Percentiles rank a stretch among this genome's conserved stretches.
phyloP scores from a whole-genome alignment of 2,329 filamentous ascomycete genomes.

The Fusarium decemcellulare region DNA sequence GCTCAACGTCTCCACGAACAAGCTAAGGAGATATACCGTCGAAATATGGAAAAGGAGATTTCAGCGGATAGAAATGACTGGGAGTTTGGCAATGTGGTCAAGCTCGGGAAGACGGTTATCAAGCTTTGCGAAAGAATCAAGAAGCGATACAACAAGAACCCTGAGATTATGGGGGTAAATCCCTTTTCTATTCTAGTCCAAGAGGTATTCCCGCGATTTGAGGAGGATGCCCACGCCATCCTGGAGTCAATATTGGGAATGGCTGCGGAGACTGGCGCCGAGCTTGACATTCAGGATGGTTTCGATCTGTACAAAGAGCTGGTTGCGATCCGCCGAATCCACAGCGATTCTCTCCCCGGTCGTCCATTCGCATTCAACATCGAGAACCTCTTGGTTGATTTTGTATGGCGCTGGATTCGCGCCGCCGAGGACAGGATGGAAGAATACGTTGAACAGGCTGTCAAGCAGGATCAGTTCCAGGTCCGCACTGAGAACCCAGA shows the following conservation, averaged over 20 bases:
- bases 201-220: constrained; percentile 90
- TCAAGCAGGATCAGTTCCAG: constrained; percentile 90
- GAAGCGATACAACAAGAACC: constrained; percentile 91
- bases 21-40: constrained; percentile 84
- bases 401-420: constrained; percentile 96
- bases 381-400: constrained; percentile 87
- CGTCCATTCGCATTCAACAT: constrained; percentile 88
- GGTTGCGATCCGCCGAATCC: constrained; percentile 86
- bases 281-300: constrained; percentile 90
- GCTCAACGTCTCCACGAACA: constrained; percentile 80
- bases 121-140: constrained; percentile 90
- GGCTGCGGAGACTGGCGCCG: constrained; percentile 76
- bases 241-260: constrained; percentile 84
- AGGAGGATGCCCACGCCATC: constrained; percentile 89
- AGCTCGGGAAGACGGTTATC: constrained; percentile 87
- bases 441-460: constrained; percentile 89
- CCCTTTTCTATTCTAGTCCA: constrained; percentile 80
- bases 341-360: constrained; percentile 80
- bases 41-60: constrained; percentile 83
- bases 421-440: constrained; percentile 84
- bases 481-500: constrained; percentile 77
- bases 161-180: constrained; percentile 84
- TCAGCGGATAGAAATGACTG: constrained; percentile 85
- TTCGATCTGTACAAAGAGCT: constrained; percentile 95
- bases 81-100: constrained; percentile 92